Evolutionary conservation across 202 grass and related monocot genomes (phyloP), one percentile per base, ranked within the genome.

Genomic region (Elaeis oleifera): DNA sequence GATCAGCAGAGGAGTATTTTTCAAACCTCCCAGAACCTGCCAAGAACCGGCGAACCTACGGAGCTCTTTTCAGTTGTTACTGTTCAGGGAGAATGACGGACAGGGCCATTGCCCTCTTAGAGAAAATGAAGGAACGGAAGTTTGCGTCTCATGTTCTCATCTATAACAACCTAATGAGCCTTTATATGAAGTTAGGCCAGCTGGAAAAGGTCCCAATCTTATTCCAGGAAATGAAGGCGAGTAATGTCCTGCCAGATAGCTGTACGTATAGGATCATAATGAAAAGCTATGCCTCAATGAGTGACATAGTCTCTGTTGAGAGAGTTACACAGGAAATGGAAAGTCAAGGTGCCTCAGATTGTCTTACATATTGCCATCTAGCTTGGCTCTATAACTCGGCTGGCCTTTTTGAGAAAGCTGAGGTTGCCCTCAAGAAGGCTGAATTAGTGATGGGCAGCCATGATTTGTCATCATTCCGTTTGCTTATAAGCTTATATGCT

Each of bases 141-240:
- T 16, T 61, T 26, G 25, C 17, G 20, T 29, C 23, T 31, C 36
- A 31, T 61, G n/a, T 16, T n/a, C 27, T 61, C 26, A 23, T 32
- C 16, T 61, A 61, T 32, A 61, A 61, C 58, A 61, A 18, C 25
- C 5, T 61, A 61, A 61, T 61, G 58, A 61, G 58, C 16, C 27
- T 61, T 61, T 18, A 36, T 18, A 39, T 61, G 58, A 61, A 61
- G 24, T 61, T 29, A 5, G 58, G 58, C 16, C 36, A 44, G 36
- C 36, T 13, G 36, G 36, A 44, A 44, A 44, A 13, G 36, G 1
- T 44, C 2, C 36, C 36, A 44, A 44, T 13, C 36, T 13, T 44
- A 44, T 44, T 44, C 36, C 36, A 44, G 6, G 36, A 44, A 44
- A 44, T 44, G 36, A 44, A 44, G 36, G 9, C 36, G 3, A 44